Evolutionary conservation across 2,329 filamentous ascomycete genomes (phyloP).

Genomic region (Aureobasidium subglaciale): DNA sequence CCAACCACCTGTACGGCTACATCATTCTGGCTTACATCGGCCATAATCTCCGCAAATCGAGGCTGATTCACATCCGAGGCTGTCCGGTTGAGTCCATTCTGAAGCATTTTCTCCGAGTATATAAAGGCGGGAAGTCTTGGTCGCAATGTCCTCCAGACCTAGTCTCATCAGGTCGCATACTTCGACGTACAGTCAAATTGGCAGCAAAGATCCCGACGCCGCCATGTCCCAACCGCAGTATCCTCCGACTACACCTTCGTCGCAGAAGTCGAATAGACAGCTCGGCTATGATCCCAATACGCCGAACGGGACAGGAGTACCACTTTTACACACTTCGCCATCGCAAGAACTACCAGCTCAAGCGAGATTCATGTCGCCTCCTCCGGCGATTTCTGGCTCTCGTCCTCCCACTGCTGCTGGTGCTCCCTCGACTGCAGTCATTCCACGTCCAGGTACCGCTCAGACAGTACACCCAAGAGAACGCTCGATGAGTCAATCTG

Average conservation of each 20-base stretch:
- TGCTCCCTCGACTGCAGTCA: background rate
- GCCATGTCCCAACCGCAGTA: background rate
- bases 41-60: background rate
- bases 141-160: background rate
- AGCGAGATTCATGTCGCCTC: background rate
- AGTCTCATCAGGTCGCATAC: background rate
- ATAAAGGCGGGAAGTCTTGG: background rate
- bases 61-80: background rate
- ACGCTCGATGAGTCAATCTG: background rate
- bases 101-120: background rate
- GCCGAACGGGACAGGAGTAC: background rate
- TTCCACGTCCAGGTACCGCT: background rate
- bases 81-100: background rate
- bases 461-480: background rate
- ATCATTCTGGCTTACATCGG: background rate
- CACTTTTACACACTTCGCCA: background rate
- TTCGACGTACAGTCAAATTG: background rate
- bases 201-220: background rate
- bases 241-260: background rate
- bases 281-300: background rate
- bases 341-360: background rate
- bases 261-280: background rate
- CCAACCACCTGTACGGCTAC: background rate
- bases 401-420: background rate
- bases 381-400: background rate